phyloP scores from a whole-genome alignment of 106 monocot species.

The Acanthochlamys bracteata region DNA sequence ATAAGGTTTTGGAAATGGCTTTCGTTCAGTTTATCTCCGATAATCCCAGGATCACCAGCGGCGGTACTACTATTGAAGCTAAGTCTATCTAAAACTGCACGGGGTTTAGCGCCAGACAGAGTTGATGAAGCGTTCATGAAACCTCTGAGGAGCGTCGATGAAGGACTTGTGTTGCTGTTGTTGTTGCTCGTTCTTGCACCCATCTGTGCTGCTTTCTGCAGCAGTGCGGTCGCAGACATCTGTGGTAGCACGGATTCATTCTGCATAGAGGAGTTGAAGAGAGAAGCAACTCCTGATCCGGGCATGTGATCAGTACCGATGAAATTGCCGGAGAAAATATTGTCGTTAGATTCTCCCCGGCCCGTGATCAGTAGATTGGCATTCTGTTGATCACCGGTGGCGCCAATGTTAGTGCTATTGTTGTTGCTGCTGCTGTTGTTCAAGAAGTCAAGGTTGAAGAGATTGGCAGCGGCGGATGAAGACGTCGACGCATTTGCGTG shows the following conservation, averaged over 20 bases:
- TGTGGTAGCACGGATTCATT: conserved; percentile 44
- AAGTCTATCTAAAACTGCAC: not conserved
- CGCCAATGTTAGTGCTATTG: conserved; percentile 18
- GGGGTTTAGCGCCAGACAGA: not conserved
- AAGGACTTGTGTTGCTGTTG: not conserved
- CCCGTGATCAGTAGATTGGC: conserved; percentile 22
- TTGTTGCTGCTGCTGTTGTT: conserved; percentile 21
- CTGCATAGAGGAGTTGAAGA: conserved; percentile 22
- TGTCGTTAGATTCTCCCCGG: conserved; percentile 8
- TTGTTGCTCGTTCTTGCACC: conserved; percentile 26
- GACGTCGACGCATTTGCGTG: not conserved
- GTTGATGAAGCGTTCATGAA: conserved; percentile 13
- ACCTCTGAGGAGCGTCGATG: conserved; percentile 27
- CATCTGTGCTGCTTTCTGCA: conserved; percentile 56
- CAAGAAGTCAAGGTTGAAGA: conserved; percentile 43
- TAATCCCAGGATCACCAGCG: not conserved
- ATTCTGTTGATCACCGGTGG: conserved; percentile 11
- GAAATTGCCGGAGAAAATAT: conserved; percentile 30
- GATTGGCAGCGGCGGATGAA: not conserved
- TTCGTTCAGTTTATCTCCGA: conserved; percentile 26
- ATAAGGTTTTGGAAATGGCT: conserved; percentile 57
- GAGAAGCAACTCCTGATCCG: conserved; percentile 8
- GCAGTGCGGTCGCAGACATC: conserved; percentile 89
- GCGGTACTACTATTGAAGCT: not conserved
- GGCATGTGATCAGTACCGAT: conserved; percentile 11